Evolutionary conservation across 305 asterid species (phyloP).

Genomic region (Fraxinus greggii): DNA sequence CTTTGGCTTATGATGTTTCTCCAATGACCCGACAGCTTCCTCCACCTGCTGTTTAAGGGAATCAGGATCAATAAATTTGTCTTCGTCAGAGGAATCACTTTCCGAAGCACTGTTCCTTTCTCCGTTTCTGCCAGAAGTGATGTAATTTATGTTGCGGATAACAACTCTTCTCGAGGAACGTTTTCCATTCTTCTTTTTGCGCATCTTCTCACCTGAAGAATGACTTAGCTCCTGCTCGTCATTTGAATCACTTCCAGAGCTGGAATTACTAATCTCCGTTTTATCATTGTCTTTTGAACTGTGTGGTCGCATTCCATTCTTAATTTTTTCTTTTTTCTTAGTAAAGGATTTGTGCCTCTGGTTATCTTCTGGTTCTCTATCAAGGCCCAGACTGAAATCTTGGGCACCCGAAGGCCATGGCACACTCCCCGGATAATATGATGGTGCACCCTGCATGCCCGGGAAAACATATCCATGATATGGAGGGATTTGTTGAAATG

Average conservation of each 20-base stretch:
- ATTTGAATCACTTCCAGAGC: conserved; percentile 38
- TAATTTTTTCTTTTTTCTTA: conserved; percentile 38
- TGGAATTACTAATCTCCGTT: conserved; percentile 26
- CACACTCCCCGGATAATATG: conserved; percentile 47
- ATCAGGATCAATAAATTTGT: conserved; percentile 45
- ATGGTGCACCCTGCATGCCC: conserved; percentile 51
- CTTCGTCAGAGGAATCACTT: conserved; percentile 47
- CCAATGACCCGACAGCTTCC: conserved; percentile 58
- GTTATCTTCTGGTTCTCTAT: conserved; percentile 31
- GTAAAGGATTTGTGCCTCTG: conserved; percentile 28
- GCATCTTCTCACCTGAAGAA: conserved; percentile 24
- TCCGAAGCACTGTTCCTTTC: conserved; percentile 35
- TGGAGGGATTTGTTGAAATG: conserved; percentile 51
- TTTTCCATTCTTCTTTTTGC: conserved; percentile 39
- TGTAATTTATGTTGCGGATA: conserved; percentile 79
- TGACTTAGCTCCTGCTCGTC: conserved; percentile 33
- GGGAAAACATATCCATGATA: conserved; percentile 59
- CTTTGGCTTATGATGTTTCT: conserved; percentile 46
- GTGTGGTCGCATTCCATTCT: conserved; percentile 9
- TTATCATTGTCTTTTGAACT: conserved; percentile 22
- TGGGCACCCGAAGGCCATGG: conserved; percentile 49
- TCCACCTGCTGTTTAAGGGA: conserved; percentile 57
- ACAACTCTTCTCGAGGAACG: conserved; percentile 67
- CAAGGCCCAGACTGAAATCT: conserved; percentile 33
- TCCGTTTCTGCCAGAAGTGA: conserved; percentile 53